Conservation (phyloP, 2,329 filamentous ascomycete genomes). For the Apiospora koreana region DNA sequence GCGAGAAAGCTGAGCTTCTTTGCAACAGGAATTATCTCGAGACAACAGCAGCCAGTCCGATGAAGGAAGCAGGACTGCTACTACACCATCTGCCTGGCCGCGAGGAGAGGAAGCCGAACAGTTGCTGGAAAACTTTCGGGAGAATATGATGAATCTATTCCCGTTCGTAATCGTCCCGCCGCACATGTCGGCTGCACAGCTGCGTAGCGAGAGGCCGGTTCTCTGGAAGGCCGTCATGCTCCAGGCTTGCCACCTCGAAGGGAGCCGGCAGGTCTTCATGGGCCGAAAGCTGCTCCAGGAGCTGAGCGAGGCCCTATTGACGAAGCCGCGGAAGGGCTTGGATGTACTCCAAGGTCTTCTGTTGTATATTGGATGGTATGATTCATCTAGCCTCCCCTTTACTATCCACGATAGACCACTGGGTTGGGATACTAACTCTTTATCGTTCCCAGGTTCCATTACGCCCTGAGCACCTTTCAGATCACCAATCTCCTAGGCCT, state of each 20-base stretch:
- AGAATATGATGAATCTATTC: conserved; percentile 41
- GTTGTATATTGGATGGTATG: conserved; percentile 48
- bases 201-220: conserved; percentile 43
- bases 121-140: conserved; percentile 42
- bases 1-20: not conserved
- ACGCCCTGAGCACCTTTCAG: conserved; percentile 50
- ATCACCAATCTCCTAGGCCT: conserved; percentile 51
- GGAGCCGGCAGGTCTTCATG: conserved; percentile 43
- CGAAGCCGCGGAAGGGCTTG: conserved; percentile 44
- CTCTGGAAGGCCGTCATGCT: conserved; percentile 54
- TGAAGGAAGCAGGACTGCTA: not conserved
- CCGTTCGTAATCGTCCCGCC: conserved; percentile 46
- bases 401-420: too few species aligned
- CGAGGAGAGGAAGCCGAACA: conserved; percentile 36
- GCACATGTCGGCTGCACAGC: conserved; percentile 36
- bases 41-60: not conserved
- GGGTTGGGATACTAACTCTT: not conserved
- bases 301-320: conserved; percentile 40
- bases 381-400: too few species aligned
- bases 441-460: conserved; percentile 41
- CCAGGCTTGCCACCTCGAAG: conserved; percentile 42
- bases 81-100: conserved; percentile 2
- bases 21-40: not conserved
- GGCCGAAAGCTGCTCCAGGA: conserved; percentile 47
- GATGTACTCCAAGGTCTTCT: conserved; percentile 50